Base-by-base conservation (phyloP, 768 basidiomycete genomes). In the Mycena belliarum region DNA sequence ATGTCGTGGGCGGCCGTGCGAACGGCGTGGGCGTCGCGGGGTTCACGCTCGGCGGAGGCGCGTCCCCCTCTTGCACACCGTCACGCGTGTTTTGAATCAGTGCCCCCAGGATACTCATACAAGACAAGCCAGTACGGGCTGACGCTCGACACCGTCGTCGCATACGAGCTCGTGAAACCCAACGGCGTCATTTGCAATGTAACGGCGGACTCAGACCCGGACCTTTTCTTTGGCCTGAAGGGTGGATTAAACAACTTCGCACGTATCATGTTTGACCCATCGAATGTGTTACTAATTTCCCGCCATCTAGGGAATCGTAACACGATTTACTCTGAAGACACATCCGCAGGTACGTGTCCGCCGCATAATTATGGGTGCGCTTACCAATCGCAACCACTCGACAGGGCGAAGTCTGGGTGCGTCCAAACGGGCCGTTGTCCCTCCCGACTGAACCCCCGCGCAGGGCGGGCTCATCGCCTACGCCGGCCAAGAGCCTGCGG, bases 171-270 rank as follows among this genome's bases (percentile, higher is more conserved):
- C 1, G 85, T 85, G 1, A 71, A 82, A 47, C 85, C 86, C 0
- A 77, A 78, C 59, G 84, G 85, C 7, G 73, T 70, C 0, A 68
- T 82, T 1, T 64, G 68, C 0, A 70, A 60, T 6, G 75, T 79
- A 1, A 77, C 73, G 2, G 55, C 72, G 33, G 42, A 56, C 6
- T 70, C 72, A 0, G 68, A 78, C 43, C 55, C 76, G 0, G 68
- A 73, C 23, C 66, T 82, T 1, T 81, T 80, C 65, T 77, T 74
- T 44, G 80, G 63, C 0, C 55, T 79, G 20, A 76, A 76, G 68
- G 87, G 86, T 28, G 86, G 85, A 9, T 67, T 76, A 60, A 86
- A 88, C 60, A 88, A 88, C 59, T 87, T 85, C 56, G 77, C 73
- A 53, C 29, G 29, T 32, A 61, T 48, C 24, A 15, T 23, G 7